These are phyloP conservation scores for Garcia nutans DNA, from an alignment of 345 rosid genomes.

Conservation along the genomic window DNA sequence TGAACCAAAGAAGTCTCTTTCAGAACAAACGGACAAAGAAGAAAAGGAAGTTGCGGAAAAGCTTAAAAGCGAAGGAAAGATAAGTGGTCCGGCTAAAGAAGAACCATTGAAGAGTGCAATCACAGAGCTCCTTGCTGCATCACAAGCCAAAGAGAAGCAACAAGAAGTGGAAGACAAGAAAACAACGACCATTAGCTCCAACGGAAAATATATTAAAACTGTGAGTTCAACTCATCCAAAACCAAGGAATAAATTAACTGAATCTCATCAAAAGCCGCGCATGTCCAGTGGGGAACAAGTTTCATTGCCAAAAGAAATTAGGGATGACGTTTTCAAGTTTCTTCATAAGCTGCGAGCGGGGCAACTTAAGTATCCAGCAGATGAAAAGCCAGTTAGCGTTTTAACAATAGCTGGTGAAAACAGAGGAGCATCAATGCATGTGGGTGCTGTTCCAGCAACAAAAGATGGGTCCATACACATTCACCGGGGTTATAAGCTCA, in stretches of 20 bases:
- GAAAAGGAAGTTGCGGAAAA: conserved; percentile 22
- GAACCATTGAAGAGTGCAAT: conserved; percentile 23
- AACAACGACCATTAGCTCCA: conserved; percentile 19
- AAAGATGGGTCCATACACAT: conserved; percentile 54
- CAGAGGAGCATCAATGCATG: conserved; percentile 71
- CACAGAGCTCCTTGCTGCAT: conserved; percentile 21
- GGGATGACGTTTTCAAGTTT: conserved; percentile 59
- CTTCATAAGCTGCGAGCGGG: conserved; percentile 50
- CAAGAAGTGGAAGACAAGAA: conserved; percentile 35
- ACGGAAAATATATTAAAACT: conserved; percentile 31
- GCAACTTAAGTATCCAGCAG: conserved; percentile 36
- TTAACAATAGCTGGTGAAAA: conserved; percentile 82
- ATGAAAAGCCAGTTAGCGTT: conserved; percentile 42
- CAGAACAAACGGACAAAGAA: conserved; percentile 18
- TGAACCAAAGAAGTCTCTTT: conserved; percentile 15
- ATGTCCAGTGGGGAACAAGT: conserved; percentile 27
- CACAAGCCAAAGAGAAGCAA: conserved; percentile 25
- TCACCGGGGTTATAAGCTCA: conserved; percentile 55
- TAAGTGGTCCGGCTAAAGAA: conserved; percentile 22
- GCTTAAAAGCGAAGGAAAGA: conserved; percentile 22
- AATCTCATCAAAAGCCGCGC: conserved; percentile 26
- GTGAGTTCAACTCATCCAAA: conserved; percentile 23
- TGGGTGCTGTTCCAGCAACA: conserved; percentile 45
- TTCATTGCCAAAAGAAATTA: conserved; percentile 51
- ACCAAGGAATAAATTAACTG: conserved; percentile 9